Conservation (phyloP, 1,284 basidiomycete species). For the Leccinum griseonigrum region DNA sequence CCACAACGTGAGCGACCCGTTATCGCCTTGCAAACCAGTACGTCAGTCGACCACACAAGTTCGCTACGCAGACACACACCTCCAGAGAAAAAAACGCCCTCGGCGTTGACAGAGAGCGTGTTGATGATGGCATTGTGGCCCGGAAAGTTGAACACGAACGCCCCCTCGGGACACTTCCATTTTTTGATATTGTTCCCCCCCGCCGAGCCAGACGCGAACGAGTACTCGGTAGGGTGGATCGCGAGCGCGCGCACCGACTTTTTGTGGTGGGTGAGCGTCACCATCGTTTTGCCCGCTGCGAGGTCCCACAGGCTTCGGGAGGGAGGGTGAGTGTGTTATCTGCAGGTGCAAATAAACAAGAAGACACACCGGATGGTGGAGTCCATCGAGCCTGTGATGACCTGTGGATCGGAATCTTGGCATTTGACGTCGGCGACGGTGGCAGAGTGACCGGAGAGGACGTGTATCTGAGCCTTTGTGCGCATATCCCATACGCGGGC, state of each 20-base stretch:
- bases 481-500: conserved; percentile 99
- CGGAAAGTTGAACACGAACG: conserved; percentile 93
- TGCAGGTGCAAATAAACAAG: neutral
- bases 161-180: conserved; percentile 97
- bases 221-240: conserved; percentile 94
- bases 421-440: conserved; percentile 94
- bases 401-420: conserved; percentile 95
- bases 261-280: conserved; percentile 97
- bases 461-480: conserved; percentile 93
- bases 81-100: conserved; percentile 96
- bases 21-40: conserved; percentile 63
- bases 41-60: conserved; percentile 32
- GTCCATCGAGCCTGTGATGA: conserved; percentile 98
- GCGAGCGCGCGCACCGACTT: conserved; percentile 94
- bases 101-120: conserved; percentile 89
- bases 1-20: conserved; percentile 88
- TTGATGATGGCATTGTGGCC: conserved; percentile 99
- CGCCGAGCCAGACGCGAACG: conserved; percentile 91
- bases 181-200: conserved; percentile 99
- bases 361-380: conserved; percentile 79
- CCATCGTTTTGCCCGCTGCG: conserved; percentile 96
- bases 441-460: conserved; percentile 89
- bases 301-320: conserved; percentile 86
- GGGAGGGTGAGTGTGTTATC: neutral
- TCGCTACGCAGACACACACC: conserved; percentile 42